Percentiles rank a stretch among this genome's conserved stretches.
Evolutionary conservation across 2,329 filamentous ascomycete species (phyloP).

Genomic region (Claviceps sp.): DNA sequence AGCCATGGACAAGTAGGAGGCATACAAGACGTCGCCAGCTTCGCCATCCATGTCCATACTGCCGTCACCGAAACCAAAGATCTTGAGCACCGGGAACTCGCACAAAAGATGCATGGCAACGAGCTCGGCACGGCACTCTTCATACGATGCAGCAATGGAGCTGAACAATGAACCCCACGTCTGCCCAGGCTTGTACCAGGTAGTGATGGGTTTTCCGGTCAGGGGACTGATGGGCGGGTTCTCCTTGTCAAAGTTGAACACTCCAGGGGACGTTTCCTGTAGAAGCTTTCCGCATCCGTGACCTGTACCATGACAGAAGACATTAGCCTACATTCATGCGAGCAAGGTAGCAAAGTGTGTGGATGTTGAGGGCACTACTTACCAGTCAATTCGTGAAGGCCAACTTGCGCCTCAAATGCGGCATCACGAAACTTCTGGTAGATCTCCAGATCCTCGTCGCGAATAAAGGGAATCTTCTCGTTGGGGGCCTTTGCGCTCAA

Average conservation of each 20-base stretch:
- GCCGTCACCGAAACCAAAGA: constrained; percentile 84
- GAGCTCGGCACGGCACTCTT: constrained; percentile 88
- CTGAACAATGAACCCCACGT: constrained; percentile 93
- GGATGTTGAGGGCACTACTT: constrained; percentile 4
- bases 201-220: constrained; percentile 58
- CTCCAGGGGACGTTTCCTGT: constrained; percentile 70
- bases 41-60: constrained; percentile 55
- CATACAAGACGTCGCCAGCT: constrained; percentile 78
- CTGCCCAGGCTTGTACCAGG: constrained; percentile 89
- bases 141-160: constrained; percentile 73
- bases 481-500: constrained; percentile 82
- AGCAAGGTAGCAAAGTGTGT: too few relatives aligned
- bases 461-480: constrained; percentile 85
- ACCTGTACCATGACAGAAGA: constrained; percentile 25
- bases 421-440: constrained; percentile 75
- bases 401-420: constrained; percentile 91
- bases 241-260: constrained; percentile 76
- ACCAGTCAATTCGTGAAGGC: constrained; percentile 71
- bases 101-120: constrained; percentile 86
- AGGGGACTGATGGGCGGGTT: constrained; percentile 75
- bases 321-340: constrained; percentile 7
- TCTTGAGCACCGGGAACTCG: constrained; percentile 76
- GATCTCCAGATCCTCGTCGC: constrained; percentile 59
- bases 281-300: constrained; percentile 91
- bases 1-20: constrained; percentile 85